Evolutionary conservation across 2,329 filamentous ascomycete species (phyloP).

Genomic region (Coccinonectria pachysandricola): DNA sequence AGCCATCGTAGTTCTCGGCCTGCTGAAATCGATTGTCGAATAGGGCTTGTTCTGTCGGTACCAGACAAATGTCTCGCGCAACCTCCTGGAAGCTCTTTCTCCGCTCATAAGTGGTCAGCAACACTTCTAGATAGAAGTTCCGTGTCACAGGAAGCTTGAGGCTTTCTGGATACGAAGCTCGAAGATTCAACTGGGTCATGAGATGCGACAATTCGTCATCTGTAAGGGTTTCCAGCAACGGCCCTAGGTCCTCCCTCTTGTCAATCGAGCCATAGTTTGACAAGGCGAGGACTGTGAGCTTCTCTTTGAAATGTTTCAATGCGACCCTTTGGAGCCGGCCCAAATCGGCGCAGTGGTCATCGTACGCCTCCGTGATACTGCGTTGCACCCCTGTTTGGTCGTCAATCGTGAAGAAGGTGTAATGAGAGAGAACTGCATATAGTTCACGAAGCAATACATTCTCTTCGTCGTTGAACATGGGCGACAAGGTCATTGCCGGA

Average conservation of each 20-base stretch:
- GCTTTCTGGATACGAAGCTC: constrained; percentile 70
- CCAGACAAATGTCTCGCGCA: constrained; percentile 56
- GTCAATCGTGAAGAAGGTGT: constrained; percentile 79
- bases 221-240: constrained; percentile 60
- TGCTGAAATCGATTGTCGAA: constrained; percentile 72
- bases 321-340: constrained; percentile 70
- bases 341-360: constrained; percentile 65
- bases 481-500: constrained; percentile 66
- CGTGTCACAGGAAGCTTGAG: constrained; percentile 55
- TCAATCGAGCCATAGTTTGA: constrained; percentile 89
- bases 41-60: constrained; percentile 75
- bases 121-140: constrained; percentile 56
- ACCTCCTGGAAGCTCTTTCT: constrained; percentile 74
- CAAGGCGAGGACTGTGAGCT: constrained; percentile 80
- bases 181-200: constrained; percentile 61
- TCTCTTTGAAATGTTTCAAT: constrained; percentile 76
- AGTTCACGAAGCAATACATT: constrained; percentile 75
- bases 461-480: constrained; percentile 63
- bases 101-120: constrained; percentile 67
- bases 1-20: constrained; percentile 81
- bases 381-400: constrained; percentile 78
- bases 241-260: constrained; percentile 65
- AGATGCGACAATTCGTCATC: constrained; percentile 66
- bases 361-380: constrained; percentile 62
- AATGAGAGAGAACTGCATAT: constrained; percentile 71